Conservation (phyloP, 805 yeast genomes). For the Teunomyces tritomae region DNA sequence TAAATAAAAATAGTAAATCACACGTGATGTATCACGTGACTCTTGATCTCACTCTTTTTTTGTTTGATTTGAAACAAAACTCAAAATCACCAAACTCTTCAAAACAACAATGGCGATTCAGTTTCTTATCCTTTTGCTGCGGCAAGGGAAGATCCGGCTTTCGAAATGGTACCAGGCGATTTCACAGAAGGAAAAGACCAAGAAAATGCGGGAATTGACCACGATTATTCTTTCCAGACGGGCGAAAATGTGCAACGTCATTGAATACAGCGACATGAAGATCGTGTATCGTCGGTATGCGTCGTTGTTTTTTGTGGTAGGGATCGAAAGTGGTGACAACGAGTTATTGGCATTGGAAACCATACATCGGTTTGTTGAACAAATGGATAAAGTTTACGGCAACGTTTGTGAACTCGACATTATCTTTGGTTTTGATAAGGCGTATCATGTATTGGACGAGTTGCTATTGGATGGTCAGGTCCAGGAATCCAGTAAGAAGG, state of each 20-base stretch:
- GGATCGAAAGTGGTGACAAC: conserved; percentile 79
- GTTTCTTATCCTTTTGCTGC: conserved; percentile 76
- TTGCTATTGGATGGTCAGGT: conserved; percentile 83
- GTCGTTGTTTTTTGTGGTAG: conserved; percentile 84
- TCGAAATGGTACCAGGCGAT: conserved; percentile 90
- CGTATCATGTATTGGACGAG: conserved; percentile 90
- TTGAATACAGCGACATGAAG: conserved; percentile 82
- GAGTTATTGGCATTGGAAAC: conserved; percentile 83
- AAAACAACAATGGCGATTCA: conserved; percentile 60
- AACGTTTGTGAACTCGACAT: conserved; percentile 96
- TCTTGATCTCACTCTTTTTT: too few relatives aligned
- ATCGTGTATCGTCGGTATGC: conserved; percentile 92
- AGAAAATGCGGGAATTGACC: conserved; percentile 80
- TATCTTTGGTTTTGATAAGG: conserved; percentile 91
- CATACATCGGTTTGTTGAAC: conserved; percentile 91
- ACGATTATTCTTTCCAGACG: conserved; percentile 81
- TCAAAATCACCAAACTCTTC: neutral
- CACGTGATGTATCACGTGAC: neutral
- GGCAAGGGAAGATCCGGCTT: conserved; percentile 93
- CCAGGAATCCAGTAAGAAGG: conserved; percentile 78
- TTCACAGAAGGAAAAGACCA: conserved; percentile 80
- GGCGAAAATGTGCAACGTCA: conserved; percentile 92
- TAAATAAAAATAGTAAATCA: neutral
- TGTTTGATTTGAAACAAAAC: neutral
- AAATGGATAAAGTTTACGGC: conserved; percentile 93